These are phyloP conservation scores for Mycena belliarum DNA, from an alignment of 768 basidiomycete species.

Conservation along the genomic window DNA sequence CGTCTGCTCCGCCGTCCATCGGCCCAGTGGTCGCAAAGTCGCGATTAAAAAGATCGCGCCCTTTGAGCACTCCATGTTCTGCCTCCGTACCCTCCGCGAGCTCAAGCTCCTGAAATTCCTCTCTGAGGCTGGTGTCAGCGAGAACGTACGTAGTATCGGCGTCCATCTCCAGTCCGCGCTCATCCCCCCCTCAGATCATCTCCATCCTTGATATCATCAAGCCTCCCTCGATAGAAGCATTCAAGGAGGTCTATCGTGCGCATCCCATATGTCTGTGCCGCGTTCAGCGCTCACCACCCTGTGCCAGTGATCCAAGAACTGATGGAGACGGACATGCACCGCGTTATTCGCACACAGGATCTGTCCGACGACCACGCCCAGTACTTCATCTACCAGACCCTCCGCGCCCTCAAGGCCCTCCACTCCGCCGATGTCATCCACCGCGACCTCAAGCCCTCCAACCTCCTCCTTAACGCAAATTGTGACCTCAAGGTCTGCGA, in stretches of 20 bases:
- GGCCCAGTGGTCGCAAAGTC: slow-evolving; percentile 85
- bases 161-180: slow-evolving; percentile 52
- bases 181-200: slow-evolving; percentile 72
- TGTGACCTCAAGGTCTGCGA: slow-evolving; percentile 96
- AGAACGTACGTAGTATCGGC: slow-evolving; percentile 55
- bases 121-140: slow-evolving; percentile 82
- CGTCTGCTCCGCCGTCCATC: slow-evolving; percentile 90
- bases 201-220: slow-evolving; percentile 88
- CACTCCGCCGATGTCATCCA: slow-evolving; percentile 97
- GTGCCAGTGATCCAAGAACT: slow-evolving; percentile 81
- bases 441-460: slow-evolving; percentile 95
- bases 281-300: slow-evolving; percentile 14
- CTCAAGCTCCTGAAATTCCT: slow-evolving; percentile 82
- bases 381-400: slow-evolving; percentile 92
- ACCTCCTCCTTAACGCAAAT: slow-evolving; percentile 95
- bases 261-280: slow-evolving; percentile 8
- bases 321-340: slow-evolving; percentile 97
- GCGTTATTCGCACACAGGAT: slow-evolving; percentile 93
- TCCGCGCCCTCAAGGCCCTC: slow-evolving; percentile 92
- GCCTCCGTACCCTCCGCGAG: slow-evolving; percentile 85
- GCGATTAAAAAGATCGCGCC: slow-evolving; percentile 97
- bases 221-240: slow-evolving; percentile 75
- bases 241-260: slow-evolving; percentile 83
- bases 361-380: slow-evolving; percentile 95
- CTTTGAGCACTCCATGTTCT: slow-evolving; percentile 96